A percentile compares a stretch with the other conserved stretches of the same genome.
These are phyloP conservation scores for Neonectria ditissima DNA, from an alignment of 2,329 filamentous ascomycete genomes.

Conservation along the genomic window DNA sequence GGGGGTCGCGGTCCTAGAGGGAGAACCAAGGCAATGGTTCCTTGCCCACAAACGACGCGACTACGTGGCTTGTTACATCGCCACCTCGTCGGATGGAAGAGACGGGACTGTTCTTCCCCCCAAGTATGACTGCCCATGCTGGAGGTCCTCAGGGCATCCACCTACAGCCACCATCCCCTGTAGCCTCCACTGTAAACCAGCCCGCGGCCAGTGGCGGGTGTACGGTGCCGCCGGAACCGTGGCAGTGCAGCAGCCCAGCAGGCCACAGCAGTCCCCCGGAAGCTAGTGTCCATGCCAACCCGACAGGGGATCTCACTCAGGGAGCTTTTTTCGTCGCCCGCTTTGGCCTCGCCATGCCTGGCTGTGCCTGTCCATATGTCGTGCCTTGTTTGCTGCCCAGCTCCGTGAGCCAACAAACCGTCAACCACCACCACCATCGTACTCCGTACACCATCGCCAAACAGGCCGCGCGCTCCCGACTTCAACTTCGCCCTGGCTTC, in stretches of 20 bases:
- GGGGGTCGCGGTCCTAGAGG: background rate
- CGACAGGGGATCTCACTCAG: conserved; percentile 12
- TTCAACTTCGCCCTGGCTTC: conserved; percentile 4
- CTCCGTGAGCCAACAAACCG: conserved; percentile 1
- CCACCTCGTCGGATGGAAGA: background rate
- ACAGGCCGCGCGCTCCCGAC: background rate
- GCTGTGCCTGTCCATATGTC: conserved; percentile 9
- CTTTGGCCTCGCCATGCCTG: conserved; percentile 7
- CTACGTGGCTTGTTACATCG: conserved; percentile 6
- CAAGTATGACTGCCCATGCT: background rate
- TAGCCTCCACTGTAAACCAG: conserved; percentile 13
- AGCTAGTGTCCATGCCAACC: conserved; percentile 16
- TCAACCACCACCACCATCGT: conserved; percentile 1
- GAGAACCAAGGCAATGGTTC: background rate
- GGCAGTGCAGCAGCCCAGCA: conserved; percentile 27
- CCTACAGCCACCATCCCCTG: conserved; percentile 9
- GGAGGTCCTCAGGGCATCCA: too few relatives aligned
- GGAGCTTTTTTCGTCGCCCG: conserved; percentile 15
- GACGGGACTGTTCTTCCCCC: too few relatives aligned
- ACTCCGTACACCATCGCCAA: conserved; percentile 1
- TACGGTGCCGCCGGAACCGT: conserved; percentile 21
- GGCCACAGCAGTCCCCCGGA: conserved; percentile 14
- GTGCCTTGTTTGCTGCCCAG: conserved; percentile 20
- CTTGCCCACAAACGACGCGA: background rate
- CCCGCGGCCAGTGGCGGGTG: conserved; percentile 6